Evolutionary conservation across 2,329 filamentous ascomycete genomes (phyloP), one percentile per base, ranked within the genome.

Genomic region (Lasiodiplodia gonubiensis): DNA sequence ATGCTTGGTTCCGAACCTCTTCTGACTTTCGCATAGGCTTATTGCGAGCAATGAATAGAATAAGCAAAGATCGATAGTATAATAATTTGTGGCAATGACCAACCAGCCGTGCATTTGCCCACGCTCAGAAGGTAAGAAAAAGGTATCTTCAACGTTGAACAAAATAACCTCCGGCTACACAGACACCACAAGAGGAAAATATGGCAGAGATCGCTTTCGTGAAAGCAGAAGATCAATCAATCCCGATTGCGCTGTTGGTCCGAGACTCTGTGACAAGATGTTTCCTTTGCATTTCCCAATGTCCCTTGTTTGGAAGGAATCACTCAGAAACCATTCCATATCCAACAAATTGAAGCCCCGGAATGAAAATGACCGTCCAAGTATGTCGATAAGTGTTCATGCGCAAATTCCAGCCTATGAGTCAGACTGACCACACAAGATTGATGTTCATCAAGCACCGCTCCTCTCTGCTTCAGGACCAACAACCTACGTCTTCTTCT

Each of bases 121-220:
- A 48, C 57, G 35, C n/a, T 18, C 18, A 64, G 60, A 64, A 54
- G 21, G 37, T n/a, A 46, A 51, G 53, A 64, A 70, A 37, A 66
- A 61, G 69, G 69, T 69, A 70, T 70, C 67, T 66, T 59, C 66
- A 65, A 68, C 37, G 64, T 33, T 37, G n/a, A 48, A 61, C 27
- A 52, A 27, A 64, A 53, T n/a, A 8, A 6, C 37, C 48, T 63
- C 21, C 42, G 7, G 42, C 18, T 18, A 46, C n/a, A n/a, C 42
- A n/a, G 18, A 46, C n/a, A 18, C 35, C 14, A 10, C 16, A 63
- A 46, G 30, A 39, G 46, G 18, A 54, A 54, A n/a, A 2, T 2
- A 21, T 21, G 42, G 42, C 42, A 46, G 30, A 21, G n/a, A 21
- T 46, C 3, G 21, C n/a, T 46, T 46, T 18, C 18, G 18, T n/a